Evolutionary conservation across 2,329 filamentous ascomycete genomes (phyloP).

Genomic region (Fusarium tuaranense): DNA sequence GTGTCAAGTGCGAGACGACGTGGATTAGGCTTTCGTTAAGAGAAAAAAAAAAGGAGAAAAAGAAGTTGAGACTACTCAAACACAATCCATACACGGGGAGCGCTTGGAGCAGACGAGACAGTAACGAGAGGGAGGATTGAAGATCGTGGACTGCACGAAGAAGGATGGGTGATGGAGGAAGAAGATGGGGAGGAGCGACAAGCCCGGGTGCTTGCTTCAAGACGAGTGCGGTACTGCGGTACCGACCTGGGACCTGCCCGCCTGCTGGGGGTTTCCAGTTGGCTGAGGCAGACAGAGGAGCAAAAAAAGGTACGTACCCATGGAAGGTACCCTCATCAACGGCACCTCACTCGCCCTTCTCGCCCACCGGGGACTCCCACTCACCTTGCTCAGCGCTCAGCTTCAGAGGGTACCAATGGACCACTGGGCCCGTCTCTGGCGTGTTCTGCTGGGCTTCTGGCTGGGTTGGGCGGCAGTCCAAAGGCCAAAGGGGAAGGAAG

Average conservation of each 20-base stretch:
- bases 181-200: conserved; percentile 54
- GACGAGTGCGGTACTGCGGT: conserved; percentile 47
- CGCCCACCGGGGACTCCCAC: conserved; percentile 27
- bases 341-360: conserved; percentile 38
- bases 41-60: conserved; percentile 28
- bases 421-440: conserved; percentile 33
- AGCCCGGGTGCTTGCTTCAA: conserved; percentile 47
- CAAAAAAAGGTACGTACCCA: conserved; percentile 45
- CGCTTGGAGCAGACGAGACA: conserved; percentile 36
- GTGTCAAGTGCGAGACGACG: conserved; percentile 41
- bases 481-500: conserved; percentile 22
- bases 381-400: conserved; percentile 19
- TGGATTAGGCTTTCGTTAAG: conserved; percentile 24
- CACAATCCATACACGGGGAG: conserved; percentile 37
- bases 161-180: conserved; percentile 50
- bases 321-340: conserved; percentile 33
- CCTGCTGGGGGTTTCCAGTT: conserved; percentile 40
- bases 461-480: conserved; percentile 24
- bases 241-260: conserved; percentile 42
- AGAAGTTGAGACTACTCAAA: conserved; percentile 42
- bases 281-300: conserved; percentile 36
- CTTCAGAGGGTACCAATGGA: conserved; percentile 34
- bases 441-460: conserved; percentile 29
- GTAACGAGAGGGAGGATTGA: conserved; percentile 36
- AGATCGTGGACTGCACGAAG: conserved; percentile 50